Evolutionary conservation across 805 yeast species (phyloP), one percentile per base, ranked within the genome.

Genomic region (Hanseniaspora lachancei): DNA sequence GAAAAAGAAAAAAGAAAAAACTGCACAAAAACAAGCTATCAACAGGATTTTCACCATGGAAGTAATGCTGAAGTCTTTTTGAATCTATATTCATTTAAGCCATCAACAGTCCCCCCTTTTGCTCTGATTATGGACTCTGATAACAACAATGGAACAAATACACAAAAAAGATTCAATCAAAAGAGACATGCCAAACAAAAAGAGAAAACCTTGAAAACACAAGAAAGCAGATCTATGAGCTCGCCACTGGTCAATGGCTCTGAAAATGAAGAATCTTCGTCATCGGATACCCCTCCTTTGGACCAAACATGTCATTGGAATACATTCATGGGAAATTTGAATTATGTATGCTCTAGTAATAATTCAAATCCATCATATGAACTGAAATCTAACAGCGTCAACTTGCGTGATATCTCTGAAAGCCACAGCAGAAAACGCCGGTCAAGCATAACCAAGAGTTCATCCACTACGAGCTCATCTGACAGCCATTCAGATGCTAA

Each of bases 41-140:
- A 18, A 6, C 38, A 23, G 4, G 40, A 34, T 9, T 5, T 21
- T 2, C 50, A 34, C 1, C 41, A 20, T 24, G 41, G 32, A 32
- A 34, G 41, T 21, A 38, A 53, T 47, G 43, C 49, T 8, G 56
- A 55, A 23, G 58, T 49, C 1, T 44, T 50, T 39, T 57, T 72
- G 23, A 65, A 69, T 47, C 62, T 65, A 32, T 71, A 72, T 55
- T 62, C 72, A 0, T 68, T 72, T 39, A 66, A 65, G 42, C 75
- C 77, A 1, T 66, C 66, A 0, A 72, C 80, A 0, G 70, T 76
- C 0, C 91, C 91, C 1, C 82, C 84, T 0, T 84, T 79, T 67
- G 88, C 79, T 0, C 65, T 84, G 46, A 84, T 81, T 57, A 74
- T 59, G 66, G 73, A 41, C 24, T 12, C n/a, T 13, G 21, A 24